Conservation (phyloP, 352 stramenopile species). For the Globisporangium carolinianum region DNA sequence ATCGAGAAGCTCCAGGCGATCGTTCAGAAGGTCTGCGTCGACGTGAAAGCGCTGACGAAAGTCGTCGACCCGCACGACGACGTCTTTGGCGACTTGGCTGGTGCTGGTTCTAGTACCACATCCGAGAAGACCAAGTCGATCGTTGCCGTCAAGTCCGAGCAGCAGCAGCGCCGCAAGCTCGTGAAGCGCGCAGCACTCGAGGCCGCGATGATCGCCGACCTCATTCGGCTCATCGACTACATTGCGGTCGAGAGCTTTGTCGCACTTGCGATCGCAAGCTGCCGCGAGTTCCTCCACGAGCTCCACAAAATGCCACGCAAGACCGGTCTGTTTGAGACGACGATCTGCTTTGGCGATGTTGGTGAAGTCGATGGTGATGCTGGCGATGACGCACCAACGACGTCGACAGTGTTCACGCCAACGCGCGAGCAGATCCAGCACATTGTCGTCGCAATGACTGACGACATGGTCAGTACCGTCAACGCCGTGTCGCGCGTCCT, state of each 20-base stretch:
- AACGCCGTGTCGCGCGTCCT: constrained; percentile 87
- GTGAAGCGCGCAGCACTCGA: constrained; percentile 85
- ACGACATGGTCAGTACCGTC: constrained; percentile 85
- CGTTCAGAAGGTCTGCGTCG: constrained; percentile 83
- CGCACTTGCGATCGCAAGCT: constrained; percentile 76
- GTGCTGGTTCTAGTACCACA: constrained; percentile 16
- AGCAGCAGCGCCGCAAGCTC: constrained; percentile 72
- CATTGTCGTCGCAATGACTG: constrained; percentile 84
- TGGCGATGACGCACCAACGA: not conserved
- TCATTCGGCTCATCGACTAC: constrained; percentile 93
- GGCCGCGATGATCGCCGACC: constrained; percentile 85
- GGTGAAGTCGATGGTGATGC: not conserved
- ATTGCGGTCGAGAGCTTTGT: constrained; percentile 90
- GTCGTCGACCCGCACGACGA: constrained; percentile 50
- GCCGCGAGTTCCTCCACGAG: constrained; percentile 81
- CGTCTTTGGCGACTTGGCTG: constrained; percentile 40
- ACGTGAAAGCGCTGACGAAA: constrained; percentile 87
- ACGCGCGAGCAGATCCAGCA: constrained; percentile 86
- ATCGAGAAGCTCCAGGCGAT: constrained; percentile 89
- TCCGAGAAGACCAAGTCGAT: constrained; percentile 89
- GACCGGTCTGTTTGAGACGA: constrained; percentile 92
- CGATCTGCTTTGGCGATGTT: constrained; percentile 83
- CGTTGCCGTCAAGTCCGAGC: constrained; percentile 88
- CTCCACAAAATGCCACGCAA: constrained; percentile 84
- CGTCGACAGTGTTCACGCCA: constrained; percentile 71